Evolutionary conservation across 805 yeast species (phyloP).

Genomic region (Kluyveromyces siamensis): DNA sequence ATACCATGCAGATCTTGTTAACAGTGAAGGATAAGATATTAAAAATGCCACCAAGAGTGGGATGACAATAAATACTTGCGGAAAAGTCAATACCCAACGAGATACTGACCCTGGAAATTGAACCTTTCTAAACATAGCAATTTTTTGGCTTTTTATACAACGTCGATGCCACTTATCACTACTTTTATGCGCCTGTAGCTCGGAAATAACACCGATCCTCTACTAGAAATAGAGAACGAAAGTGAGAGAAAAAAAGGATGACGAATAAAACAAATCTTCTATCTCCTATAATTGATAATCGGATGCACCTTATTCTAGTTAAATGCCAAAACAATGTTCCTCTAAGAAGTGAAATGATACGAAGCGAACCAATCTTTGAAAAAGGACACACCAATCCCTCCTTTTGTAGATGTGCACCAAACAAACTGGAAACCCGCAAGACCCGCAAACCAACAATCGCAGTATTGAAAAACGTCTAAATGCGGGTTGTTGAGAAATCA

Average conservation of each 20-base stretch:
- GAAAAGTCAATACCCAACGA: constrained; percentile 17
- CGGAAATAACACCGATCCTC: background rate
- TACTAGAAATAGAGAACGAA: background rate
- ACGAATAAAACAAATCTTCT: too few relatives aligned
- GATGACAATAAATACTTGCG: constrained; percentile 37
- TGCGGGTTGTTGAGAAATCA: background rate
- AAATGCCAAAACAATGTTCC: background rate
- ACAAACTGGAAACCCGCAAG: background rate
- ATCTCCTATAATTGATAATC: too few relatives aligned
- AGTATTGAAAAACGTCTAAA: background rate
- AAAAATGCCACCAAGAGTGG: constrained; percentile 40
- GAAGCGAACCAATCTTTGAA: background rate
- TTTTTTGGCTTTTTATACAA: background rate
- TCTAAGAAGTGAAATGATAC: background rate
- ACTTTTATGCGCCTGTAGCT: background rate
- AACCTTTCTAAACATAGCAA: background rate
- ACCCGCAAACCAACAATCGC: background rate
- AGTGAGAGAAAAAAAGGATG: background rate
- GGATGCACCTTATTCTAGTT: background rate
- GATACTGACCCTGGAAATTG: background rate
- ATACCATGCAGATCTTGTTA: constrained; percentile 27
- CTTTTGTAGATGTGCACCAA: background rate
- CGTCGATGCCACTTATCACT: background rate
- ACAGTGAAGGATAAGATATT: constrained; percentile 41
- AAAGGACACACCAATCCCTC: background rate